Conservation (phyloP, 352 stramenopile genomes). For the Globisporangium megalacanthum region DNA sequence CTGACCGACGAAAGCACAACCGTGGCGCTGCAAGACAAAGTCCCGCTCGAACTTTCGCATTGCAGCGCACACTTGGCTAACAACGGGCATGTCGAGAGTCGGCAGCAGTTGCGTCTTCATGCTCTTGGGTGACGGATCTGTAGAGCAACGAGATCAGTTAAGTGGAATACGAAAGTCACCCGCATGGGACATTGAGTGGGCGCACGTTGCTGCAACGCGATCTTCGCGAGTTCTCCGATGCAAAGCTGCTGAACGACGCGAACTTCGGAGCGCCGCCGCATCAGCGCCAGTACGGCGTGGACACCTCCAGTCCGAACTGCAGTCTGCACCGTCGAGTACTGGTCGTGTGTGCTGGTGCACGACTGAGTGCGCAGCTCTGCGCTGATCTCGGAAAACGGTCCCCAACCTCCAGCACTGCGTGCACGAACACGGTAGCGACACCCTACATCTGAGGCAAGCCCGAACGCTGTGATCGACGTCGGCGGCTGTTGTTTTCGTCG, state of each 20-base stretch:
- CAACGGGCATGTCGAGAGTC: slow-evolving; percentile 16
- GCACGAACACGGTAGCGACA: slow-evolving; percentile 66
- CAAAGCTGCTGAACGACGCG: slow-evolving; percentile 33
- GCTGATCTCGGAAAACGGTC: slow-evolving; percentile 41
- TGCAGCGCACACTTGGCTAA: slow-evolving; percentile 27
- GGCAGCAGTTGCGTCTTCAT: slow-evolving; percentile 13
- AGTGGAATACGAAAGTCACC: too few species aligned
- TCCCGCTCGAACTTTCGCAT: slow-evolving; percentile 51
- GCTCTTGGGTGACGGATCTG: neutral
- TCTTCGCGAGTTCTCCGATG: slow-evolving; percentile 34
- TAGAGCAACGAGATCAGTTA: neutral
- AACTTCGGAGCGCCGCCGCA: slow-evolving; percentile 32
- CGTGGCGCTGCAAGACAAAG: slow-evolving; percentile 27
- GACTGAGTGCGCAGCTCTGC: slow-evolving; percentile 35
- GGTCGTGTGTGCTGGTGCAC: slow-evolving; percentile 20
- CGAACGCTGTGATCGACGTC: slow-evolving; percentile 26
- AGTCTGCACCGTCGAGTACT: slow-evolving; percentile 26
- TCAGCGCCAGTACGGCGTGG: slow-evolving; percentile 26
- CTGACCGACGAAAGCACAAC: slow-evolving; percentile 37
- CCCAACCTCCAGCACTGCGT: slow-evolving; percentile 54
- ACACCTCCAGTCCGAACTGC: slow-evolving; percentile 15
- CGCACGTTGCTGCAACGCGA: slow-evolving; percentile 24
- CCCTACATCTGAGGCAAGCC: slow-evolving; percentile 31
- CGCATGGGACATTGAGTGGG: too few species aligned
- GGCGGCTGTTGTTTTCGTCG: slow-evolving; percentile 21